phyloP scores from a whole-genome alignment of 257 asterid genomes.

The Solanum chiquidenum region DNA sequence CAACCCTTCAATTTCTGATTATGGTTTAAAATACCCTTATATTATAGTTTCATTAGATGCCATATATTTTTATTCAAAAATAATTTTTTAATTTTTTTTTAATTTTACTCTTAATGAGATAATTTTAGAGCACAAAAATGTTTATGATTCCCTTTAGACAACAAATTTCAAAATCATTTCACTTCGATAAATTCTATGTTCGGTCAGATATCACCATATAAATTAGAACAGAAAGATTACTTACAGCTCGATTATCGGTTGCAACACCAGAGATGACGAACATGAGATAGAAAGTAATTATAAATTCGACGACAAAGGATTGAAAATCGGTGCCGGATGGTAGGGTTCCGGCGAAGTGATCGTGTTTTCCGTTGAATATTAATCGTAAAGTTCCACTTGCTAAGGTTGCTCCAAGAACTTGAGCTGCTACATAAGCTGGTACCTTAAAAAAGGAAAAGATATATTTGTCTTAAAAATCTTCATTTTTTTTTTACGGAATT shows the following conservation, averaged over 20 bases:
- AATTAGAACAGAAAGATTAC: background rate
- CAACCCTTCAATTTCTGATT: background rate
- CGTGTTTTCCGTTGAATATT: conserved; percentile 50
- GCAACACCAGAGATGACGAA: conserved; percentile 89
- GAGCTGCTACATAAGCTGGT: conserved; percentile 65
- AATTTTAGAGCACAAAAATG: background rate
- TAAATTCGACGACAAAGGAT: conserved; percentile 60
- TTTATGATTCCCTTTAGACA: background rate
- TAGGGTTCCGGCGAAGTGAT: conserved; percentile 65
- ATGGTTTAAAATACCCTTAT: background rate
- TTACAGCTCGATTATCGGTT: conserved; percentile 84
- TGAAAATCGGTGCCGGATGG: conserved; percentile 53
- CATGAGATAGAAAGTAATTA: conserved; percentile 88
- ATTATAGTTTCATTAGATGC: background rate
- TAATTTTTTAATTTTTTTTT: background rate
- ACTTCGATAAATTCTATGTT: background rate
- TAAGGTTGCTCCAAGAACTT: conserved; percentile 56
- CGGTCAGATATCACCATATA: background rate
- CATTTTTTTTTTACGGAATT: no score
- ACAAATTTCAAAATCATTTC: background rate
- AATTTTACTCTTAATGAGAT: background rate
- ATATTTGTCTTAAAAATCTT: no score
- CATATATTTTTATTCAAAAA: background rate
- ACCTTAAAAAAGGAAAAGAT: conserved; percentile 18
- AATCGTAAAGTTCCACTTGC: conserved; percentile 75